Evolutionary conservation across 1,284 basidiomycete genomes (phyloP).

Genomic region (Sparassis latifolia): DNA sequence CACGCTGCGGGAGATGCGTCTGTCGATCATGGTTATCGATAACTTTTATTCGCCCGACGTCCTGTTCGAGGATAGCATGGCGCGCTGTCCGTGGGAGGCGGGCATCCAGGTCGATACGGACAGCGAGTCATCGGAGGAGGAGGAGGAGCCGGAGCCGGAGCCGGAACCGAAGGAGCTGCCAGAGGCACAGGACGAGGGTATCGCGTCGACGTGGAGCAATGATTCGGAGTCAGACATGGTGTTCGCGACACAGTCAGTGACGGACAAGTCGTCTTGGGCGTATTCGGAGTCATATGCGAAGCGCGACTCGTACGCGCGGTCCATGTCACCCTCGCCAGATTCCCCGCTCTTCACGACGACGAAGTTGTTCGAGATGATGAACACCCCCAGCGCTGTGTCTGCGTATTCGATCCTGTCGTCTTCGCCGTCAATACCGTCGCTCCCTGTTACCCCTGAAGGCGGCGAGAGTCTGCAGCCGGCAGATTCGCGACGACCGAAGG

Average conservation of each 20-base stretch:
- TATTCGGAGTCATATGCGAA: constrained; percentile 28
- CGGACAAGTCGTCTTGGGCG: constrained; percentile 31
- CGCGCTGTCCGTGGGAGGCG: constrained; percentile 73
- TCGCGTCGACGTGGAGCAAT: constrained; percentile 48
- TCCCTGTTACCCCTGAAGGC: constrained; percentile 42
- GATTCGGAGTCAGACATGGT: constrained; percentile 61
- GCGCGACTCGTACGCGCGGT: constrained; percentile 19
- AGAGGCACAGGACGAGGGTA: constrained; percentile 22
- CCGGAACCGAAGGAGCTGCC: constrained; percentile 18
- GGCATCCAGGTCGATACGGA: constrained; percentile 60
- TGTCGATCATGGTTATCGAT: constrained; percentile 59
- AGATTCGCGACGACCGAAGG: constrained; percentile 29
- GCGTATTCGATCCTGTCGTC: constrained; percentile 25
- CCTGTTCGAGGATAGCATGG: constrained; percentile 78
- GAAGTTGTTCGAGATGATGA: constrained; percentile 19
- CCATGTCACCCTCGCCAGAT: constrained; percentile 19
- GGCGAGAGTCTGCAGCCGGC: constrained; percentile 31
- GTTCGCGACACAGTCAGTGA: constrained; percentile 41
- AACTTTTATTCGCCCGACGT: constrained; percentile 70
- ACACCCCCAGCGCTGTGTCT: constrained; percentile 22
- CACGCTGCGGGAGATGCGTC: constrained; percentile 65
- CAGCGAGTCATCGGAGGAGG: constrained; percentile 14
- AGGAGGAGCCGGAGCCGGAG: constrained; percentile 19
- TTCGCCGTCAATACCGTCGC: constrained; percentile 24
- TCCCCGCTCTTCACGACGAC: constrained; percentile 20